A percentile compares a stretch with the other conserved stretches of the same genome.
phyloP scores from a whole-genome alignment of 192 early-diverging fungal species.

The Coemansia umbellata region DNA sequence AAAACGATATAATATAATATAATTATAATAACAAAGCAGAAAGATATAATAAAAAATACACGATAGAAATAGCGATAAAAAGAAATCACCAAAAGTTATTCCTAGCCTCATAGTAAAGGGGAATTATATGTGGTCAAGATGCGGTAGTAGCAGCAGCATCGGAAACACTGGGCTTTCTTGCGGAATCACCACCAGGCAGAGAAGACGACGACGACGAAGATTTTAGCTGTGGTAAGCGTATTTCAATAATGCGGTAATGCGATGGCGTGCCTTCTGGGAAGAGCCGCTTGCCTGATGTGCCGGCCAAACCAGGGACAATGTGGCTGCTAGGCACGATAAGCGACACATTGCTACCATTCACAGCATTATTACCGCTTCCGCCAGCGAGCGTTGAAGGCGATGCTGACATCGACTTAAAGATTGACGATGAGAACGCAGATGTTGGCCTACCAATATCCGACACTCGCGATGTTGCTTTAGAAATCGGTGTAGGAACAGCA shows the following conservation, averaged over 20 bases:
- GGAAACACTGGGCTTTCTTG: not conserved
- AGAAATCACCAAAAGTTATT: no score
- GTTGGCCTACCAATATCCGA: conserved; percentile 1
- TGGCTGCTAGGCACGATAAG: not conserved
- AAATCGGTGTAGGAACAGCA: not conserved
- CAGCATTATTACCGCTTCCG: not conserved
- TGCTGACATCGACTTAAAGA: conserved; percentile 9
- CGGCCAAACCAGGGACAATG: conserved; percentile 34
- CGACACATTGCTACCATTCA: not conserved
- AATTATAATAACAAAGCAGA: no score
- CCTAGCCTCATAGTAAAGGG: no score
- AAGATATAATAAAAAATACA: no score
- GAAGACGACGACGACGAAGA: conserved; percentile 7
- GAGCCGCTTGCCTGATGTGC: conserved; percentile 17
- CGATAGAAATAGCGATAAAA: no score
- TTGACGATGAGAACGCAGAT: conserved; percentile 7
- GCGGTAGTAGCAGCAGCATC: not conserved
- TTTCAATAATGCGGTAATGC: conserved; percentile 38
- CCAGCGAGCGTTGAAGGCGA: not conserved
- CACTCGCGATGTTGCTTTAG: not conserved
- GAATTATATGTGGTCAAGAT: no score
- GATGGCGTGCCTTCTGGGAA: conserved; percentile 34
- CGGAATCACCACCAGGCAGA: no score
- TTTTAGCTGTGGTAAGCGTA: conserved; percentile 39
- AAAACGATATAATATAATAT: no score